phyloP scores from a whole-genome alignment of 2,329 filamentous ascomycete species.

The Pseudohalonectria lignicola region DNA sequence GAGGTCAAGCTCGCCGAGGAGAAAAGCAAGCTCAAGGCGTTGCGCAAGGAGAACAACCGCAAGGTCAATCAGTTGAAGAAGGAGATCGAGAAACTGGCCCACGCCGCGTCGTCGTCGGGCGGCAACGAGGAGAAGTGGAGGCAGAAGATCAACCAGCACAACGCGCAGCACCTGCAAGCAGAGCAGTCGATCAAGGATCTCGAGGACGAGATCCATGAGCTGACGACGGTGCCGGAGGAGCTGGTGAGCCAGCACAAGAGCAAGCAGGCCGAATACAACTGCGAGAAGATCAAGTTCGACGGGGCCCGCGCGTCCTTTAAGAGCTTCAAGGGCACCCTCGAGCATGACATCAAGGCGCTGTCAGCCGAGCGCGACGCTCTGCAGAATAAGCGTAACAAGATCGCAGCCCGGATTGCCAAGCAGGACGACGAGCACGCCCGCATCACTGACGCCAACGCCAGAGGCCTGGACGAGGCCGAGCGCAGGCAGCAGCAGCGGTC shows the following conservation, averaged over 20 bases:
- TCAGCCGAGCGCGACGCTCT: slow-evolving; percentile 53
- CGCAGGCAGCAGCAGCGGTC: slow-evolving; percentile 40
- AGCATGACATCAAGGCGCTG: slow-evolving; percentile 50
- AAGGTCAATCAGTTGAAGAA: slow-evolving; percentile 56
- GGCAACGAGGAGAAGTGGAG: slow-evolving; percentile 66
- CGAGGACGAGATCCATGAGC: slow-evolving; percentile 51
- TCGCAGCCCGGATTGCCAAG: slow-evolving; percentile 59
- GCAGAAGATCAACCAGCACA: slow-evolving; percentile 66
- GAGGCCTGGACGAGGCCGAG: slow-evolving; percentile 53
- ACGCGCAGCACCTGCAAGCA: slow-evolving; percentile 58
- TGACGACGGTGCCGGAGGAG: slow-evolving; percentile 53
- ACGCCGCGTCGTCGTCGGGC: slow-evolving; percentile 56
- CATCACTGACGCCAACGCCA: slow-evolving; percentile 57
- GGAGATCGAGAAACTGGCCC: slow-evolving; percentile 60
- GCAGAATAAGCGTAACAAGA: slow-evolving; percentile 61
- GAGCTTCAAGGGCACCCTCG: slow-evolving; percentile 48
- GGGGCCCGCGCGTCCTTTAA: slow-evolving; percentile 41
- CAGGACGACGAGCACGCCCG: slow-evolving; percentile 62
- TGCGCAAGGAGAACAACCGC: slow-evolving; percentile 65
- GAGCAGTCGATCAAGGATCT: slow-evolving; percentile 19
- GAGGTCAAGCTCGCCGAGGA: slow-evolving; percentile 62
- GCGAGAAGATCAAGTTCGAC: slow-evolving; percentile 50
- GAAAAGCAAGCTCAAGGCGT: slow-evolving; percentile 55
- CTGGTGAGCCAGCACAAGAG: slow-evolving; percentile 46
- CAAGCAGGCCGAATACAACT: slow-evolving; percentile 39